Base-by-base conservation (phyloP, 306 rosid species). In the Acacia acuminata region DNA sequence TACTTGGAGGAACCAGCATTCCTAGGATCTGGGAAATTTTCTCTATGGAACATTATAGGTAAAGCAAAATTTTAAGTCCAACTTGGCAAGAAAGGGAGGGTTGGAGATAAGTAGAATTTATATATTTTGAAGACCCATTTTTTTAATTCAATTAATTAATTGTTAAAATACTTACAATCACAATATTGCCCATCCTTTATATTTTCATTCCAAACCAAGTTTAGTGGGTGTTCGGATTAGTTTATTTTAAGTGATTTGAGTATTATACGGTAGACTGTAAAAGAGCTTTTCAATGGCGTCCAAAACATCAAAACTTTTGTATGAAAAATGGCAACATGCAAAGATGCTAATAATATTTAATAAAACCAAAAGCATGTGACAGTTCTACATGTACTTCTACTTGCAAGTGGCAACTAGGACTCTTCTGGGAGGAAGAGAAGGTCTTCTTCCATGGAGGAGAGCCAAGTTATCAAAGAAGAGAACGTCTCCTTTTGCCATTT, bases 401-500 rank as follows among this genome's bases (percentile, higher is more conserved):
- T 64, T 91, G 91, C 94, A 91, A 0, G 90, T 94, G 63, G 92
- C 82, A 73, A 94, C 98, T 3, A 91, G 83, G 56, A 92, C 91
- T 81, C 71, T 90, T 82, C 98, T 90, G 0, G 97, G 98, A 77
- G 98, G 93, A 88, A 91, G 92, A 27, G 98, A 87, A 84, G 98
- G 97, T 88, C 98, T 85, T 87, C 97, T 87, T 81, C 94, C 97
- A 86, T 92, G 97, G 81, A 94, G 97, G 91, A 91, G 60, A 83
- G 98, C 97, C 44, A 76, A 48, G 87, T 92, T 94, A 78, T 94
- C 98, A 19, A 94, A n/a, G 88, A 94, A 92, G 55, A 94, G 88
- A 74, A 94, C 90, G 82, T 94, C 98, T 8, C 98, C 97, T 79
- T 89, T 87, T 91, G 86, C 97, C 96, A 94, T 68, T 91, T 90